A percentile compares a stretch with the other conserved stretches of the same genome.
Evolutionary conservation across 345 rosid species (phyloP).

Genomic region (Atalantia buxifolia): DNA sequence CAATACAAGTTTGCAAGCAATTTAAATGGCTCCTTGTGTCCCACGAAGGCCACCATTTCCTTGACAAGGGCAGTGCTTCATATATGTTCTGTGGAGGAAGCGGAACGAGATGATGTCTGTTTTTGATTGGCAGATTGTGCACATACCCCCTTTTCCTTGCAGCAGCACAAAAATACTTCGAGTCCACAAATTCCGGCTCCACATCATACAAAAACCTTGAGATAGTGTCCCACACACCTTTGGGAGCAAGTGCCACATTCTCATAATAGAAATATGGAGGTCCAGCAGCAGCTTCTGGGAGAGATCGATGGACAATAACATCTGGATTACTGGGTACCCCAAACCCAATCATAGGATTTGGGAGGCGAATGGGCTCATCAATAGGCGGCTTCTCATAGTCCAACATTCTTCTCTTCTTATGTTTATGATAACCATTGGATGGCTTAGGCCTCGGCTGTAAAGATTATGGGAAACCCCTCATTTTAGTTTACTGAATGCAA

Average conservation of each 20-base stretch:
- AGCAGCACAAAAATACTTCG: slow-evolving; percentile 73
- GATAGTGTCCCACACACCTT: slow-evolving; percentile 89
- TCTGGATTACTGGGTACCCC: slow-evolving; percentile 62
- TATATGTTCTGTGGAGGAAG: slow-evolving; percentile 59
- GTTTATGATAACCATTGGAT: slow-evolving; percentile 16
- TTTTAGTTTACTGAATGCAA: neutral
- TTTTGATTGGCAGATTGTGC: slow-evolving; percentile 70
- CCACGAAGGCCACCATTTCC: slow-evolving; percentile 93
- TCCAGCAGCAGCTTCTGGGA: slow-evolving; percentile 58
- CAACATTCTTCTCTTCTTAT: slow-evolving; percentile 50
- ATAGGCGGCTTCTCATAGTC: slow-evolving; percentile 26
- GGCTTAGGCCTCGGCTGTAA: slow-evolving; percentile 38
- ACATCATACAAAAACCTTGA: slow-evolving; percentile 64
- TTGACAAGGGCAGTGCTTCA: slow-evolving; percentile 72
- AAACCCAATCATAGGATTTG: slow-evolving; percentile 88
- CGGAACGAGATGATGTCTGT: slow-evolving; percentile 70
- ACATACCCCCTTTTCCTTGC: slow-evolving; percentile 91
- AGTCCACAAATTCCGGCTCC: slow-evolving; percentile 86
- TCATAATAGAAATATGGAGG: slow-evolving; percentile 90
- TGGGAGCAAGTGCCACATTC: slow-evolving; percentile 90
- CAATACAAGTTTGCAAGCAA: slow-evolving; percentile 68
- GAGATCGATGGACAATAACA: slow-evolving; percentile 30
- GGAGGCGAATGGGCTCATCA: slow-evolving; percentile 58
- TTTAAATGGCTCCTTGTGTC: slow-evolving; percentile 74
- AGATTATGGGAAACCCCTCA: slow-evolving; percentile 2